Base-by-base conservation (phyloP, 1,284 basidiomycete species). In the Caloboletus firmus region DNA sequence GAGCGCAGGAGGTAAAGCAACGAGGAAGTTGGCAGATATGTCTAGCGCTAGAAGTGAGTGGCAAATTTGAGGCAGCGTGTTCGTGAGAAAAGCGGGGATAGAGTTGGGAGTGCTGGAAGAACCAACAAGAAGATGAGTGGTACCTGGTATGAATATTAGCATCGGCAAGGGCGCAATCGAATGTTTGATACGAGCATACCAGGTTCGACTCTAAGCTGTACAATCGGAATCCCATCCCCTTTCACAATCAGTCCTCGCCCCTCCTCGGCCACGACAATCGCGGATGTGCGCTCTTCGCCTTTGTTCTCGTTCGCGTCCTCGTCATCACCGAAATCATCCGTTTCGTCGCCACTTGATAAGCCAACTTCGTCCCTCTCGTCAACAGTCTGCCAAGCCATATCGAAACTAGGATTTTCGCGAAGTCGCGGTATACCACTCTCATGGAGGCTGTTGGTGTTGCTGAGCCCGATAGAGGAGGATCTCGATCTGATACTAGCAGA, bases 101-200 rank as follows among this genome's bases (percentile, higher is more conserved):
- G 83, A 79, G 58, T 88, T 87, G 15, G 91, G 89, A 2, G 89
- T 89, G 41, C 77, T 80, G 7, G 87, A 89, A 17, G 85, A 84
- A 18, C 89, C 83, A 48, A 97, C 82, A 43, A 96, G 79, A 47
- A 97, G 79, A 76, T 97, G 94, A 0, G 94, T 97, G 20, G 92
- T 93, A 35, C 88, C 93, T 93, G 40, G 31, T 39, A 45, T 9
- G 34, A 15, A 57, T n/a, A 9, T 18, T 13, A 15, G 22, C 12
- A 28, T 69, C 37, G 55, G 49, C 5, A 10, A 54, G 34, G 11
- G 13, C 6, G 8, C 2, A 12, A 42, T 32, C 3, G 39, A 18
- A 34, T n/a, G 34, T n/a, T 43, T n/a, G 37, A 20, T 7, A 36
- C n/a, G 17, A 12, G 71, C 82, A 59, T 62, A 91, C 89, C 90